Percentiles rank a stretch among this genome's conserved stretches.
phyloP scores from a whole-genome alignment of 2,329 filamentous ascomycete genomes.

The Chrysoporthe deuterocubensis region DNA sequence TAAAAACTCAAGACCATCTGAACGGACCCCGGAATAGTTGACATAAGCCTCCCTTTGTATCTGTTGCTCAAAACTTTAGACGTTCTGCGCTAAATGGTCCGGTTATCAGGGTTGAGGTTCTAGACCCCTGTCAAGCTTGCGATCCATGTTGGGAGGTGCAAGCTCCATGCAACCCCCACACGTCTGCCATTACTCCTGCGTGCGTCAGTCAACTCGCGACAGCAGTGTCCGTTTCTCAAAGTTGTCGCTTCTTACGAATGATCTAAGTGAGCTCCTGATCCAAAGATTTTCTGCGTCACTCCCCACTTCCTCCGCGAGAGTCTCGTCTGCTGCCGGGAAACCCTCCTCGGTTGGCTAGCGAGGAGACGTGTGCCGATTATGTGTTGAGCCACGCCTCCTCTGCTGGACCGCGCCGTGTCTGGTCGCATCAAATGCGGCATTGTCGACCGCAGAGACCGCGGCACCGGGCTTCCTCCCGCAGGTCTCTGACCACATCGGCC shows the following conservation, averaged over 20 bases:
- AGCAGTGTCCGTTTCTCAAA: not conserved
- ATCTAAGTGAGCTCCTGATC: not conserved
- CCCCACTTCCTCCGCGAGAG: not conserved
- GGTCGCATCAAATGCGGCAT: constrained; percentile 12
- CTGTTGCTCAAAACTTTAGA: not conserved
- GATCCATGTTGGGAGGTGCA: not conserved
- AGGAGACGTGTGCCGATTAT: constrained; percentile 9
- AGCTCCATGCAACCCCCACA: not conserved
- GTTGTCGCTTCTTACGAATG: not conserved
- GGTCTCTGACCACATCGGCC: constrained; percentile 13
- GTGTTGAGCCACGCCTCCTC: constrained; percentile 15
- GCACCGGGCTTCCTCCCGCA: not conserved
- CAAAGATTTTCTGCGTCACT: not conserved
- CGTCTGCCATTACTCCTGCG: not conserved
- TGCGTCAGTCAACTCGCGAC: not conserved
- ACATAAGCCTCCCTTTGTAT: not conserved
- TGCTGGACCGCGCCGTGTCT: constrained; percentile 9
- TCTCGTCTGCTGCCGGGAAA: not conserved
- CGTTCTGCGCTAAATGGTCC: no score
- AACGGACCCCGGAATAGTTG: not conserved
- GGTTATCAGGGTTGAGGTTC: not conserved
- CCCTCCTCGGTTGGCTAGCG: not conserved
- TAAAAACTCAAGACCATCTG: not conserved
- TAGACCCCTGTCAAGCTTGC: not conserved
- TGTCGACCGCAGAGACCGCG: not conserved